Conservation (phyloP, 2,329 filamentous ascomycete species). For the Rutstroemia sydowiana region DNA sequence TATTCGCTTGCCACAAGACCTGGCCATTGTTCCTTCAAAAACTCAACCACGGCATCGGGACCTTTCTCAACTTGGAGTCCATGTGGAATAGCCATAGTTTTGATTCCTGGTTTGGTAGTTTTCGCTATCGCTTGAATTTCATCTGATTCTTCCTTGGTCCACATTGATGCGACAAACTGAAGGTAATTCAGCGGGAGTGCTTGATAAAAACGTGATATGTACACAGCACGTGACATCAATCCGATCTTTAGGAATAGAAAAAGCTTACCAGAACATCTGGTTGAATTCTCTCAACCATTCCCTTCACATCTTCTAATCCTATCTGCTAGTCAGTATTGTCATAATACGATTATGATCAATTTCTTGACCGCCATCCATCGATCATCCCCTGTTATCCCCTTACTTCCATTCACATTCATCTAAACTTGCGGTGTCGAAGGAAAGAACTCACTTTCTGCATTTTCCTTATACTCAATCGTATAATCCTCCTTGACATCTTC, state of each 20-base stretch:
- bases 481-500: slow-evolving; percentile 56
- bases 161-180: slow-evolving; percentile 54
- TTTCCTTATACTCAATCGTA: slow-evolving; percentile 54
- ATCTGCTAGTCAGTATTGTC: neutral
- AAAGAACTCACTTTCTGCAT: slow-evolving; percentile 47
- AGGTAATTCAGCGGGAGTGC: too few relatives aligned
- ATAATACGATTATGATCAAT: neutral
- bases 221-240: too few relatives aligned
- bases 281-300: slow-evolving; percentile 43
- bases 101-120: slow-evolving; percentile 38
- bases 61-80: slow-evolving; percentile 46
- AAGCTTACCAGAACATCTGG: slow-evolving; percentile 47
- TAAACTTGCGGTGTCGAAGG: neutral
- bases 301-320: slow-evolving; percentile 49
- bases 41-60: slow-evolving; percentile 48
- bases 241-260: neutral
- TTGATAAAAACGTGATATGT: too few relatives aligned
- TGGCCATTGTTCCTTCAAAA: slow-evolving; percentile 35
- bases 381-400: too few relatives aligned
- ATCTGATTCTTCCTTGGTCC: slow-evolving; percentile 39
- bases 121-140: slow-evolving; percentile 39
- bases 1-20: slow-evolving; percentile 16
- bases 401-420: neutral
- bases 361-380: too few relatives aligned
- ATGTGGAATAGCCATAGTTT: slow-evolving; percentile 45